phyloP scores from a whole-genome alignment of 345 rosid genomes.

The Eucalyptus regnans region DNA sequence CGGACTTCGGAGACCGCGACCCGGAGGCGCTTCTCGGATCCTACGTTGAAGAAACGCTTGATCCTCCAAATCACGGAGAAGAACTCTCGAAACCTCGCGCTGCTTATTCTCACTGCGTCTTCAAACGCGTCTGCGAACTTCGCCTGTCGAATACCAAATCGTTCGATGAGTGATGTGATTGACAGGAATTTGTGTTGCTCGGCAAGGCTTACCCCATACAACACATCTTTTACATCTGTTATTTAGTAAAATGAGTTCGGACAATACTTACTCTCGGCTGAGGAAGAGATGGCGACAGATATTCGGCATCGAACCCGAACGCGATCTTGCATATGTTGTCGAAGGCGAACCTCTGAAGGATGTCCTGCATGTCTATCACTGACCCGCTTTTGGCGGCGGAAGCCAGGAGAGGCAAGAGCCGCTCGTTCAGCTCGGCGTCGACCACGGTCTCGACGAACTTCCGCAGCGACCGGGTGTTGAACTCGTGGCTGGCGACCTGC shows the following conservation, averaged over 20 bases:
- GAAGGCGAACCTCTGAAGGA: constrained; percentile 54
- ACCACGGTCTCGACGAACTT: constrained; percentile 46
- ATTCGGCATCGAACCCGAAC: constrained; percentile 49
- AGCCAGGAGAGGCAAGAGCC: constrained; percentile 43
- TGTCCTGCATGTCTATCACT: constrained; percentile 36
- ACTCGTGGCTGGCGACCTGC: constrained; percentile 55
- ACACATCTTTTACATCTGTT: not conserved
- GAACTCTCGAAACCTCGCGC: not conserved
- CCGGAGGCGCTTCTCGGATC: not conserved
- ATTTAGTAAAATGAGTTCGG: not conserved
- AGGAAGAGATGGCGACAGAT: constrained; percentile 23
- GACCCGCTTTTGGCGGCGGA: constrained; percentile 5
- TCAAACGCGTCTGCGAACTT: not conserved
- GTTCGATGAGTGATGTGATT: not conserved
- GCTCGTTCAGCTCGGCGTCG: constrained; percentile 30
- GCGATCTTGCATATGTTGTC: constrained; percentile 64
- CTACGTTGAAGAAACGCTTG: not conserved
- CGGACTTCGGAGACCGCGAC: constrained; percentile 7
- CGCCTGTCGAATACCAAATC: not conserved
- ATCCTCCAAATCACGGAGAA: constrained; percentile 5
- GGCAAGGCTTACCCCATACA: not conserved
- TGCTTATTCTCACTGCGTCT: not conserved
- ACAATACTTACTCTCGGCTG: not conserved
- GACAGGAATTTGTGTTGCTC: not conserved
- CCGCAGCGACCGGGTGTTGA: constrained; percentile 57